Evolutionary conservation across 768 basidiomycete genomes (phyloP), one percentile per base, ranked within the genome.

Genomic region (Chalciporus piperatus): DNA sequence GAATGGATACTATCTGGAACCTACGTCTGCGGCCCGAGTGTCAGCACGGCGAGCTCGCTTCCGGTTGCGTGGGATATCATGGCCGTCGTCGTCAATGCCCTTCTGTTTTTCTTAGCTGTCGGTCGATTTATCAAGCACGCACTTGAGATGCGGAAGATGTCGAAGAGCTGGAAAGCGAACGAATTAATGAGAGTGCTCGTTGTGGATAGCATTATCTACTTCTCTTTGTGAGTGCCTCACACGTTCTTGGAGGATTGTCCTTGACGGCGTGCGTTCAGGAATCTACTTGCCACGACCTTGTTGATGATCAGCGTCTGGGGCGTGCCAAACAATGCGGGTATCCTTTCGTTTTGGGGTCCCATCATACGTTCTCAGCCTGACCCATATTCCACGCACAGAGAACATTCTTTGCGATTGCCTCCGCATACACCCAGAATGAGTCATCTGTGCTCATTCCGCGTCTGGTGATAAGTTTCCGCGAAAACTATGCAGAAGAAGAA

Each of bases 371-470:
- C 12, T 11, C 14, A 1, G 16, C 30, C n/a, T 13, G 13, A 28
- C 45, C 23, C 10, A 32, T 8, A 25, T 6, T 6, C 17, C 28
- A 19, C 32, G 32, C 33, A 17, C n/a, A 20, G 22, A 12, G 3
- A 7, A 41, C 41, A 1, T 61, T 37, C 27, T 61, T 55, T 17
- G 41, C 54, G 19, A 35, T 64, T 41, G 10, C 52, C 33, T 19
- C 52, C 3, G 59, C 62, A 5, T 61, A 59, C 41, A 59, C 50
- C 9, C 48, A 54, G 48, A 61, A 64, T 42, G 52, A 54, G 32
- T 32, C 40, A 12, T 49, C 59, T 0, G 54, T 64, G 45, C 50
- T 57, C 40, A 51, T 59, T 8, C 63, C 63, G 17, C 55, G 57
- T 6, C 27, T 59, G 22, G 50, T 62, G 20, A 47, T 65, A 51